Evolutionary conservation across 1,139 yeast species (phyloP).

Genomic region (Zygotorulaspora mrakii): DNA sequence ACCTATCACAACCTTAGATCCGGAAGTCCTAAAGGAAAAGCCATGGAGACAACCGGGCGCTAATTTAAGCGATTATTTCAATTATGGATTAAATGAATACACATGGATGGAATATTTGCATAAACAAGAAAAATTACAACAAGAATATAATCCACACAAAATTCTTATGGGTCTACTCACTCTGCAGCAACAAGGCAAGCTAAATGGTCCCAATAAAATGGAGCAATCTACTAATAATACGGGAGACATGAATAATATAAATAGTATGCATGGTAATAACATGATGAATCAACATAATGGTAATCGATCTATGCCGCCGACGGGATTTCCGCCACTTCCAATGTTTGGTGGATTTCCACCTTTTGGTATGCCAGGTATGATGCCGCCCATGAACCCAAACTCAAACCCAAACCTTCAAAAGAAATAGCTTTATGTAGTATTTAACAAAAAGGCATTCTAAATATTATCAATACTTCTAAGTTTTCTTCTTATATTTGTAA

Average conservation of each 20-base stretch:
- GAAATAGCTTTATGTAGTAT: no score
- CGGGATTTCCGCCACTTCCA: constrained; percentile 36
- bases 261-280: constrained; percentile 11
- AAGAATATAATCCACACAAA: constrained; percentile 65
- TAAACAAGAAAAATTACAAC: constrained; percentile 78
- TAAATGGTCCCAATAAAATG: constrained; percentile 23
- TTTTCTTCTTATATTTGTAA: no score
- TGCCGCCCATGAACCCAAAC: constrained; percentile 31
- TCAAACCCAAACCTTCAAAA: constrained; percentile 12
- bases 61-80: constrained; percentile 88
- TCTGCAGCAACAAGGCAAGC: constrained; percentile 37
- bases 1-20: constrained; percentile 78
- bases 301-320: constrained; percentile 29
- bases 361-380: constrained; percentile 37
- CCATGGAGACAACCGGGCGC: constrained; percentile 99
- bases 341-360: constrained; percentile 42
- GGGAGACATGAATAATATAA: constrained; percentile 13
- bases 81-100: constrained; percentile 92
- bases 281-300: constrained; percentile 21
- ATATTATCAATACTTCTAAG: no score
- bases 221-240: constrained; percentile 7
- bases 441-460: no score
- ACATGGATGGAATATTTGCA: constrained; percentile 93
- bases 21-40: constrained; percentile 81
- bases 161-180: constrained; percentile 43